Evolutionary conservation across 768 basidiomycete species (phyloP).

Genomic region (Lyophyllum decastes): DNA sequence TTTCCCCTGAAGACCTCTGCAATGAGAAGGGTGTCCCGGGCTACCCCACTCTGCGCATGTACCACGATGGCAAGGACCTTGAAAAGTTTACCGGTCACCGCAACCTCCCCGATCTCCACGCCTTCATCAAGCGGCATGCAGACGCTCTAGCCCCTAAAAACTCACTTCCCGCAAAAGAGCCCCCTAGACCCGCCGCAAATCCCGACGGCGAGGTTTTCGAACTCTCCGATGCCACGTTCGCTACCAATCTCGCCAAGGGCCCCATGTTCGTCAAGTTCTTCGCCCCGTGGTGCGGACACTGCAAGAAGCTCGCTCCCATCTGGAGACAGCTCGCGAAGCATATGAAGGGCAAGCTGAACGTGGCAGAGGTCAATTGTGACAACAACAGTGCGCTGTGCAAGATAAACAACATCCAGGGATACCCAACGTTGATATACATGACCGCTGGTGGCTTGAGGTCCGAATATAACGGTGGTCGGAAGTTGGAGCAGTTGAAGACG

Average conservation of each 20-base stretch:
- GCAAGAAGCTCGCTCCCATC: constrained; percentile 86
- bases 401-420: constrained; percentile 69
- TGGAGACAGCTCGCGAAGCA: constrained; percentile 76
- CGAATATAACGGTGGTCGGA: constrained; percentile 78
- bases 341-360: constrained; percentile 69
- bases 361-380: constrained; percentile 93
- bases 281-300: constrained; percentile 97
- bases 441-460: constrained; percentile 54
- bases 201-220: constrained; percentile 42
- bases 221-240: constrained; percentile 39
- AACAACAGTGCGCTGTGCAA: constrained; percentile 67
- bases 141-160: constrained; percentile 12
- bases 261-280: constrained; percentile 69
- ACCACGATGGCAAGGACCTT: constrained; percentile 61
- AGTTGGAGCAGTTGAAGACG: constrained; percentile 64
- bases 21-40: constrained; percentile 62
- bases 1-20: constrained; percentile 71
- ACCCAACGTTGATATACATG: constrained; percentile 81
- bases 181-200: constrained; percentile 22
- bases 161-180: neutral
- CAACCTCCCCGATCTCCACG: constrained; percentile 51
- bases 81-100: constrained; percentile 59
- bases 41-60: constrained; percentile 80
- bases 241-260: constrained; percentile 36
- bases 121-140: constrained; percentile 52